Base-by-base conservation (phyloP, 257 asterid species). In the Ajuga chamaepitys region DNA sequence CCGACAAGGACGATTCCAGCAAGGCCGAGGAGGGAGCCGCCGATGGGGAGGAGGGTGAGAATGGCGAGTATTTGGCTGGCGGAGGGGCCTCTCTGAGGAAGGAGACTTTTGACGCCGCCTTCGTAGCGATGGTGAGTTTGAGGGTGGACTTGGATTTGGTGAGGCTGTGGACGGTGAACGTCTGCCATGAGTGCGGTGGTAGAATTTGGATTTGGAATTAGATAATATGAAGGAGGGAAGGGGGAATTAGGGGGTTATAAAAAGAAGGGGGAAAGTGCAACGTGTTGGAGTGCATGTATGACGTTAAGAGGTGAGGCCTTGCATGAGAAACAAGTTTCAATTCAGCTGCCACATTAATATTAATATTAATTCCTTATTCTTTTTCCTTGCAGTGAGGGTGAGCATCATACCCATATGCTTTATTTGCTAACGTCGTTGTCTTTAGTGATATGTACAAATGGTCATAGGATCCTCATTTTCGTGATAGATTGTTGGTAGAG, bases 261-360 rank as follows among this genome's bases (percentile, higher is more conserved):
- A 70, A 74, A 63, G 74, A 74, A 67, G 45, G 77, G 51, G 64
- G 25, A 13, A 38, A 63, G 75, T 74, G 91, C 81, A 21, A 87
- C 95, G 95, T 87, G 95, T 84, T 60, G 77, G 70, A 62, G 73
- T 55, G 61, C 42, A 55, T 55, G 61, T n/a, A n/a, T n/a, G 42
- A 28, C 18, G 69, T 73, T 81, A 74, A 55, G 70, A 81, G 2
- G 59, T 56, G 79, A 55, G 52, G 69, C 67, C 70, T 80, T 82
- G 95, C 91, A 87, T 87, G 91, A 44, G 68, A 41, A 66, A 75
- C 95, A 87, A 75, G 86, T 87, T 76, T 82, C 85, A 78, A 26
- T 42, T 1, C 9, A 65, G 46, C 21, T 62, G 79, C 70, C 79
- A 75, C 86, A 69, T 77, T 63, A 3, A 12, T 21, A 10, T 51